phyloP scores from a whole-genome alignment of 2,329 filamentous ascomycete species.

The Epicoccum nigrum region DNA sequence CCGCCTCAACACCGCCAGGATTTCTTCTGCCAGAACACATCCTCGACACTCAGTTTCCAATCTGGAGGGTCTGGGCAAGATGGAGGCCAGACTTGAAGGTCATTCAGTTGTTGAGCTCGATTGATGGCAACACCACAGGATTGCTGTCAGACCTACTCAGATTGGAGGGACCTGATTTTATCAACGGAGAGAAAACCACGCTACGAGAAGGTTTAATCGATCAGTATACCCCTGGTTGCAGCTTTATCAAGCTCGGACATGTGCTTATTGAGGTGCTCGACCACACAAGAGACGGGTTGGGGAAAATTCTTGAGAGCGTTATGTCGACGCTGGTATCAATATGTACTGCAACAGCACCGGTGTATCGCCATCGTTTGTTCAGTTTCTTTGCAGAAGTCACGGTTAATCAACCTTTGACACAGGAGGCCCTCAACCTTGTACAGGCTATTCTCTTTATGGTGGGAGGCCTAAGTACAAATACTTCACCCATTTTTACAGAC shows the following conservation, averaged over 20 bases:
- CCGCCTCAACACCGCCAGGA: conserved; percentile 14
- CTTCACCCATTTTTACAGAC: conserved; percentile 16
- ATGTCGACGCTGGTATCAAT: conserved; percentile 10
- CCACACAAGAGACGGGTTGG: conserved; percentile 26
- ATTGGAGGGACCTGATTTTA: conserved; percentile 42
- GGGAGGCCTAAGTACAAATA: conserved; percentile 2
- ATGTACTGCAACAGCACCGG: conserved; percentile 12
- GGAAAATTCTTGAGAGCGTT: conserved; percentile 21
- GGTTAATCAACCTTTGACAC: conserved; percentile 25
- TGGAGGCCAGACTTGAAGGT: conserved; percentile 36
- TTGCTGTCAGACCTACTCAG: conserved; percentile 32
- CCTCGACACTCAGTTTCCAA: conserved; percentile 33
- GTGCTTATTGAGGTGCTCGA: conserved; percentile 32
- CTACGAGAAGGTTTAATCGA: conserved; percentile 33
- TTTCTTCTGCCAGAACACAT: conserved; percentile 27
- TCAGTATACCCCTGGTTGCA: conserved; percentile 23
- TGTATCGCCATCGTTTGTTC: conserved; percentile 6
- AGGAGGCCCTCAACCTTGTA: conserved; percentile 29
- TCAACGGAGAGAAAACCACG: conserved; percentile 21
- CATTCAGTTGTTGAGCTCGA: conserved; percentile 19
- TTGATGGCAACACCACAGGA: conserved; percentile 20
- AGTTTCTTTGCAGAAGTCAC: conserved; percentile 29
- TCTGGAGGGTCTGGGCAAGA: conserved; percentile 39
- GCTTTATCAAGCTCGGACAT: conserved; percentile 21
- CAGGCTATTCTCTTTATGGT: conserved; percentile 26